Evolutionary conservation across 305 asterid genomes (phyloP).

Genomic region (Solanum hybrid): DNA sequence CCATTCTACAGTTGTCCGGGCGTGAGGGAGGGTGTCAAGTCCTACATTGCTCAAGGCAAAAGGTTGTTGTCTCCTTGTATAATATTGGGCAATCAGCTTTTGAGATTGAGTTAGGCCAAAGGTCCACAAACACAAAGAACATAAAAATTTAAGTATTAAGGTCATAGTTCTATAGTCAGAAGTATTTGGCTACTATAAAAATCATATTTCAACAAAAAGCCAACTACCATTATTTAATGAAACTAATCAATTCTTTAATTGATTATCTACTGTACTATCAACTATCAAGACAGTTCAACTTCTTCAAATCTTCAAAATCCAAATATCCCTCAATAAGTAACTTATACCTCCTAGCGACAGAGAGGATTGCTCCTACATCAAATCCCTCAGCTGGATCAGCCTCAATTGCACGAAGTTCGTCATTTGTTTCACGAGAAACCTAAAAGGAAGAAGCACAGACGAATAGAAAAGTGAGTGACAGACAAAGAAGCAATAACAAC

Average conservation of each 20-base stretch:
- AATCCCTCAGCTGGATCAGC: conserved; percentile 87
- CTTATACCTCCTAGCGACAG: conserved; percentile 77
- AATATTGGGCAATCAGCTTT: background rate
- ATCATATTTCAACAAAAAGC: background rate
- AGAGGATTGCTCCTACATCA: conserved; percentile 80
- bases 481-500: conserved; percentile 5
- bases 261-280: background rate
- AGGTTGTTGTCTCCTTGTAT: background rate
- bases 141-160: background rate
- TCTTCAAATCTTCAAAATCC: background rate
- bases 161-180: background rate
- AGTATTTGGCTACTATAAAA: background rate
- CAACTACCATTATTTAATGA: background rate
- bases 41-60: background rate
- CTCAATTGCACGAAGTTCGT: conserved; percentile 79
- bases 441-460: conserved; percentile 1
- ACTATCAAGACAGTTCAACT: background rate
- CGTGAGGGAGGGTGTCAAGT: background rate
- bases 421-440: conserved; percentile 99
- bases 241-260: background rate
- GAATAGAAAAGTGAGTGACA: background rate
- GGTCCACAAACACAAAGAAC: background rate
- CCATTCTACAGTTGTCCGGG: background rate
- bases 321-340: background rate
- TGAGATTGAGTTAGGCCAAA: background rate